Conservation (phyloP, 768 basidiomycete genomes). For the Astraeus odoratus region DNA sequence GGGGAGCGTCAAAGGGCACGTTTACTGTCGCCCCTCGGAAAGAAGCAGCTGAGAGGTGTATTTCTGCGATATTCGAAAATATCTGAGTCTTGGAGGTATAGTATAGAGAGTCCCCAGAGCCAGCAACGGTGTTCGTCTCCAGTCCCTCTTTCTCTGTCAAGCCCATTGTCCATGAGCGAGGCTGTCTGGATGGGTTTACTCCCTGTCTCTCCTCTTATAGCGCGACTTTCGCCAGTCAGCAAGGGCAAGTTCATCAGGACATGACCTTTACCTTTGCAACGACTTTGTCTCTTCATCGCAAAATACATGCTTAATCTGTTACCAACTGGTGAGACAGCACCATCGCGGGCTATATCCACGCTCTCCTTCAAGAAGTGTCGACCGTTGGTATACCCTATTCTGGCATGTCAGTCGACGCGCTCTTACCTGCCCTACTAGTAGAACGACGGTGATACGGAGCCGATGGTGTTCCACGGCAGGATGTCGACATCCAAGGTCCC, state of each 20-base stretch:
- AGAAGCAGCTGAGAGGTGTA: constrained; percentile 27
- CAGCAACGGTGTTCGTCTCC: background rate
- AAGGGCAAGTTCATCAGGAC: constrained; percentile 58
- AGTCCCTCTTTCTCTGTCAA: background rate
- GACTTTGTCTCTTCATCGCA: constrained; percentile 89
- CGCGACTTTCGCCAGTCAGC: constrained; percentile 46
- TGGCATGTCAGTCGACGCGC: background rate
- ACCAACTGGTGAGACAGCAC: constrained; percentile 86
- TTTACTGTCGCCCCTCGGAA: constrained; percentile 21
- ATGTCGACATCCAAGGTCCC: constrained; percentile 82
- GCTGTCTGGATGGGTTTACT: constrained; percentile 54
- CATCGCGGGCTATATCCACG: constrained; percentile 88
- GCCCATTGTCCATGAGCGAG: background rate
- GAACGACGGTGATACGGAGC: constrained; percentile 87
- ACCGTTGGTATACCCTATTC: constrained; percentile 45
- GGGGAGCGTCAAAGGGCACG: constrained; percentile 43
- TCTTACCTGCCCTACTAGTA: constrained; percentile 42
- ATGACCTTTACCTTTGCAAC: constrained; percentile 87
- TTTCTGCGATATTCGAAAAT: constrained; percentile 31
- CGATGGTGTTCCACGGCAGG: constrained; percentile 83
- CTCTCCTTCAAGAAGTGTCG: constrained; percentile 89
- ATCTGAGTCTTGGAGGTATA: too few species aligned
- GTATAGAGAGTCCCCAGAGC: background rate
- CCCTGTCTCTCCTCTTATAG: constrained; percentile 80
- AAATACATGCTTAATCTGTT: constrained; percentile 85